Evolutionary conservation across 148 eudicot species (phyloP), one percentile per base, ranked within the genome.

Genomic region (Chenopodium formosanum): DNA sequence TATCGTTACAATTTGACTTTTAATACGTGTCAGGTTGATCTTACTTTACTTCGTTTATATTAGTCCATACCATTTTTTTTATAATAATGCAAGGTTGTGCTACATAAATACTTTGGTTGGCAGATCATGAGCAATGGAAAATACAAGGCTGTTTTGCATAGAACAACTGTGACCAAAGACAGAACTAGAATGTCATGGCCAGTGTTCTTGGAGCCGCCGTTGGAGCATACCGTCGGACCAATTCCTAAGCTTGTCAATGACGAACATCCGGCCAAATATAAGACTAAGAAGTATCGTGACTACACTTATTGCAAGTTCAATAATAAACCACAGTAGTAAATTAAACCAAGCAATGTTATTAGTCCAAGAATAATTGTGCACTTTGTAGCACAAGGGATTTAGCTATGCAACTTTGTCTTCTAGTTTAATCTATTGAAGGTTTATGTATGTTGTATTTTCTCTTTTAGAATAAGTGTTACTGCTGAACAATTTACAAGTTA

Each of bases 111-210:
- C 76, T 22, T 77, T 77, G 63, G 70, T 78, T 70, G 71, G 72
- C 82, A 88, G 90, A 81, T 90, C 23, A 29, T 88, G 69, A 90
- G 92, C 84, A 90, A 90, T 75, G 92, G 91, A n/a, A 85, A 87
- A 60, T 90, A 88, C 83, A 90, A 88, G 82, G 80, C 87, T 13
- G 87, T 90, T 37, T 37, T 70, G 27, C 92, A 90, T 52, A 86
- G 92, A 78, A 63, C 91, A 58, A 82, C 88, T 0, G 85, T 90
- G 37, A 86, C 74, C 90, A 90, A 88, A 58, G 84, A 88, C 48
- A 85, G 78, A 65, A 76, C 88, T 29, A 86, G 92, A 69, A 79
- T 88, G 66, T 90, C 92, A 72, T 87, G 89, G 89, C 90, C 90
- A 4, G 87, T 85, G 58, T 89, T 89, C 83, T 72, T 88, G 76